Evolutionary conservation across 768 basidiomycete species (phyloP), one percentile per base, ranked within the genome.

Genomic region (Strobilomyces echinocephalus): DNA sequence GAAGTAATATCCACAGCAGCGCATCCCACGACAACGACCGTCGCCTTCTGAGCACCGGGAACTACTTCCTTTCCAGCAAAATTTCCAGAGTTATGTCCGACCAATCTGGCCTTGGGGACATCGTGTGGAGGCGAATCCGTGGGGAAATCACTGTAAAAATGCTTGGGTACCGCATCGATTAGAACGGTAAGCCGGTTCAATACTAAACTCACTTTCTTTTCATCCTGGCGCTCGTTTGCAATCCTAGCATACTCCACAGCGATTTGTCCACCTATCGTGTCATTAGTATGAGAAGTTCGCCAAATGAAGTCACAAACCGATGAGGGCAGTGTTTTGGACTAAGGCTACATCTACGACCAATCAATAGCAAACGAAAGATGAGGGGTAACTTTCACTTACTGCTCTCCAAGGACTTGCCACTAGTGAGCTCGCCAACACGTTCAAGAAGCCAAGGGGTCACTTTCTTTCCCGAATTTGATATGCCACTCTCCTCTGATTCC

Each of bases 381-480:
- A 20, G 1, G 41, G 49, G 33, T 1, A 30, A 42, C 20, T 12
- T 18, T 11, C 4, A 72, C 87, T 69, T 54, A 88, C 87, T 88
- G 63, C 80, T 85, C 36, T 76, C 73, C 48, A 97, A 72, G 6
- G 91, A 92, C 55, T 75, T 76, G 2, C 92, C 92, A 31, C 79
- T 64, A 0, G 88, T 92, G 45, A 98, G 74, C 66, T 95, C 87
- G 15, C 79, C 79, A 2, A 98, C 85, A 30, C 95, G 83, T 41
- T 78, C 76, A 30, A 99, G 74, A 10, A 99, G 74, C 95, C 95
- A 98, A 8, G 97, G 97, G 1, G 97, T 99, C 7, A 81, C 93
- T 55, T 92, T 89, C 61, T 97, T 97, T 3, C 97, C 97, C 16
- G 77, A 74, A 60, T 76, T 82, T 62, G 80, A 87, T 43, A 95